These are phyloP conservation scores for Aeminium ludgeri DNA, from an alignment of 495 filamentous ascomycete species.

Conservation along the genomic window DNA sequence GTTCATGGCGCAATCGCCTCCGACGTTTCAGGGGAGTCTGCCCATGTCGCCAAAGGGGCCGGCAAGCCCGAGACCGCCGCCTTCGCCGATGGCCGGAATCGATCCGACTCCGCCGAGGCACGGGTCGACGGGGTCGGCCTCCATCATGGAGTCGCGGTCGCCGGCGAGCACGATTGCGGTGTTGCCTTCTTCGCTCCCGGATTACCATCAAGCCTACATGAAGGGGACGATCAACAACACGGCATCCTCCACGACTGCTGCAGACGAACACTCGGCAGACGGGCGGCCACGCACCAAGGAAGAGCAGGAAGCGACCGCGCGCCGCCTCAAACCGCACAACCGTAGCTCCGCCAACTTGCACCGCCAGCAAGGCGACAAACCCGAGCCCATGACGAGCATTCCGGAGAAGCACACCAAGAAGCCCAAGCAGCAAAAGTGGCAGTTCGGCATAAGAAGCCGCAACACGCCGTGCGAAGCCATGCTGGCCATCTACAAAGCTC, in stretches of 20 bases:
- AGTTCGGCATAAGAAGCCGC: conserved; percentile 87
- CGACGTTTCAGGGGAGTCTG: conserved; percentile 28
- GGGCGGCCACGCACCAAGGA: conserved; percentile 27
- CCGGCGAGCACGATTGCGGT: conserved; percentile 69
- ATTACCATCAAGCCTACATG: conserved; percentile 82
- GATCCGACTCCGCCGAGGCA: conserved; percentile 19
- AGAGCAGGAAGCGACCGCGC: conserved; percentile 57
- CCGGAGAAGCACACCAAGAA: conserved; percentile 26
- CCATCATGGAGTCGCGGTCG: conserved; percentile 15
- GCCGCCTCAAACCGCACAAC: conserved; percentile 65
- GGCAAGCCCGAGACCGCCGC: conserved; percentile 1
- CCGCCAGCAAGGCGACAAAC: conserved; percentile 41
- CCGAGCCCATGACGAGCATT: conserved; percentile 37
- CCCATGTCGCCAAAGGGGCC: conserved; percentile 23
- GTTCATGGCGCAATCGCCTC: conserved; percentile 37
- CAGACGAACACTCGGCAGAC: conserved; percentile 1
- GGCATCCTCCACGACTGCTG: not conserved
- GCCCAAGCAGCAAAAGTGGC: conserved; percentile 65
- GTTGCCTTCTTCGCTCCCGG: conserved; percentile 72
- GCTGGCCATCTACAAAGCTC: conserved; percentile 79
- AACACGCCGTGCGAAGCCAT: conserved; percentile 90
- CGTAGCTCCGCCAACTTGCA: conserved; percentile 45
- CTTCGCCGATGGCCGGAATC: conserved; percentile 2
- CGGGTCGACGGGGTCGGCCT: conserved; percentile 20
- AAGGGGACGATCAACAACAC: conserved; percentile 28